A percentile compares a stretch with the other conserved stretches of the same genome.
phyloP scores from a whole-genome alignment of 129 eudicot genomes.

The Calendula officinalis region DNA sequence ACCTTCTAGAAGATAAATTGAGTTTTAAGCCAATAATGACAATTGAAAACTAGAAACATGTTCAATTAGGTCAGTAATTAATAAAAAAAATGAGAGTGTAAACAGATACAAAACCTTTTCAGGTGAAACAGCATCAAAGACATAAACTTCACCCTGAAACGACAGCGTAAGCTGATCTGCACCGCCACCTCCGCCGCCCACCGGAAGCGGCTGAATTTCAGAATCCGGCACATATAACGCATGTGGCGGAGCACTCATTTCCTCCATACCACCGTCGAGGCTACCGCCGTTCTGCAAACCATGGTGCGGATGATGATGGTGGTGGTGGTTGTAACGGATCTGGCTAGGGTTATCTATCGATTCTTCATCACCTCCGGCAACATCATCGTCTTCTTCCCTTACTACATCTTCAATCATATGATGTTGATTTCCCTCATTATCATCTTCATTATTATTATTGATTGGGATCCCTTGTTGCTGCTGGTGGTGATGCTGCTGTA shows the following conservation, averaged over 20 bases:
- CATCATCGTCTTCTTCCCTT: constrained; percentile 17
- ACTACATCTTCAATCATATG: constrained; percentile 43
- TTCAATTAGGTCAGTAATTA: too few species aligned
- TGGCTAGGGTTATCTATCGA: constrained; percentile 52
- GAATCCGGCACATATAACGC: constrained; percentile 40
- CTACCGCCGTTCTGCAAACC: constrained; percentile 36
- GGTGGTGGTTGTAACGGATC: constrained; percentile 6
- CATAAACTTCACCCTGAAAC: constrained; percentile 85
- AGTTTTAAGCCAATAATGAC: too few species aligned
- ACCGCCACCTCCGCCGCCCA: constrained; percentile 23
- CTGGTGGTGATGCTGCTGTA: constrained; percentile 35
- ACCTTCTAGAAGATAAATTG: too few species aligned
- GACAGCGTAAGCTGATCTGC: constrained; percentile 84
- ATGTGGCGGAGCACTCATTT: constrained; percentile 35
- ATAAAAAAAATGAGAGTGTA: background rate
- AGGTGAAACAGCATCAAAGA: constrained; percentile 81
- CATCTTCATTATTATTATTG: constrained; percentile 25
- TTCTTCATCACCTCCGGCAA: constrained; percentile 46
- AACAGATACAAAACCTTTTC: constrained; percentile 45
- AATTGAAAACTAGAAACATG: too few species aligned
- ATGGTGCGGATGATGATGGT: constrained; percentile 41
- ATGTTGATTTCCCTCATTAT: constrained; percentile 28
- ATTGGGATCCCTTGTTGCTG: constrained; percentile 10
- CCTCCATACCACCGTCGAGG: constrained; percentile 36
- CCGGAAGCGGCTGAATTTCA: constrained; percentile 30